Percentiles rank a stretch among this genome's conserved stretches.
Conservation (phyloP, 768 basidiomycete genomes). For the Pleurotus platypus region DNA sequence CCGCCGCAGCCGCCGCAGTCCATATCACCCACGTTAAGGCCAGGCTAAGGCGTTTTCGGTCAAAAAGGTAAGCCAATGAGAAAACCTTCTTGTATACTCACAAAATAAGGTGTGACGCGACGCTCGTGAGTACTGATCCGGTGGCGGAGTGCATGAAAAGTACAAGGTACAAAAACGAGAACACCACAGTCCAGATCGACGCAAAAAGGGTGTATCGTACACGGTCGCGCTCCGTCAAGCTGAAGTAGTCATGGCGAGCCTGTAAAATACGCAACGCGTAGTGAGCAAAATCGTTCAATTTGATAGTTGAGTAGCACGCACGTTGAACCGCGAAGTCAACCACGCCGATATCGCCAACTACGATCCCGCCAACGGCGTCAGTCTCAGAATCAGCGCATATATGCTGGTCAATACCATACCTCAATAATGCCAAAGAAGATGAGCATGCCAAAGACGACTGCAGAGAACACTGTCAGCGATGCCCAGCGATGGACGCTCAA, state of each 20-base stretch:
- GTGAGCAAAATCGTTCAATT: not conserved
- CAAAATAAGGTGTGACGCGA: slow-evolving; percentile 63
- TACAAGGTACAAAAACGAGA: slow-evolving; percentile 46
- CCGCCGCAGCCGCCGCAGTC: slow-evolving; percentile 68
- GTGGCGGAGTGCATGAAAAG: slow-evolving; percentile 51
- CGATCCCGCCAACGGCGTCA: not conserved
- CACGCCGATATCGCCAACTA: slow-evolving; percentile 73
- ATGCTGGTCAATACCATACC: slow-evolving; percentile 28
- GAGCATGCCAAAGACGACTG: slow-evolving; percentile 51
- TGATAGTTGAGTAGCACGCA: not conserved
- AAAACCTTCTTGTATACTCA: slow-evolving; percentile 28
- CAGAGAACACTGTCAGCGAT: not conserved
- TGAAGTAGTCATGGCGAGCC: slow-evolving; percentile 46
- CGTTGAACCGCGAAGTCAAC: slow-evolving; percentile 61
- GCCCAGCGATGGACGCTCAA: slow-evolving; percentile 3
- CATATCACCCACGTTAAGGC: slow-evolving; percentile 75
- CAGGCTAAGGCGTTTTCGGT: slow-evolving; percentile 37
- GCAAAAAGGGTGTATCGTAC: slow-evolving; percentile 66
- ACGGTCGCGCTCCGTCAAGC: slow-evolving; percentile 49
- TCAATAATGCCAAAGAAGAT: slow-evolving; percentile 65
- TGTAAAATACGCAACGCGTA: not conserved
- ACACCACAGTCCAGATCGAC: slow-evolving; percentile 68
- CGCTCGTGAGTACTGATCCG: slow-evolving; percentile 52
- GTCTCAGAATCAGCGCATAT: not conserved
- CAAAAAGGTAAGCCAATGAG: slow-evolving; percentile 2